phyloP scores from a whole-genome alignment of 345 rosid species.

The Eucalyptus rudis region DNA sequence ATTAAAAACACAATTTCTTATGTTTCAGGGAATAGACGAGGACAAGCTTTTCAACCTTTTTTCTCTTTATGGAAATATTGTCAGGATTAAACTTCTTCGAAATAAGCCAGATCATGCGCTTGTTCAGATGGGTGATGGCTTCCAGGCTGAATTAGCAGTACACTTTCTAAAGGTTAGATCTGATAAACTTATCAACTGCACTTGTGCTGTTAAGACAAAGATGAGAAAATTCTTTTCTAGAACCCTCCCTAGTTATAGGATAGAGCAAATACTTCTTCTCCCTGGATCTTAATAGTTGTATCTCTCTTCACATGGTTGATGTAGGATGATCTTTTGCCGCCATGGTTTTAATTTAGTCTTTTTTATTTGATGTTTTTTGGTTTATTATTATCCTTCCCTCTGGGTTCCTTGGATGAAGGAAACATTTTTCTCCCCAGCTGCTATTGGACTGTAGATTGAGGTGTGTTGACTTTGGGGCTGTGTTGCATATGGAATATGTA shows the following conservation, averaged over 20 bases:
- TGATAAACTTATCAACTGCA: background rate
- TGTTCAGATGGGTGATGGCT: constrained; percentile 98
- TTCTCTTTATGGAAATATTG: constrained; percentile 93
- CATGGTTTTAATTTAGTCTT: background rate
- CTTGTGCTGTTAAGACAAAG: background rate
- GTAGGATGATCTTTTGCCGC: background rate
- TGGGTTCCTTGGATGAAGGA: background rate
- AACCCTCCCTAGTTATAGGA: background rate
- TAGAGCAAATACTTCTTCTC: background rate
- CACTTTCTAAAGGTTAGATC: constrained; percentile 81
- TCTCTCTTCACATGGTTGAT: background rate
- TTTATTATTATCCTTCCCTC: background rate
- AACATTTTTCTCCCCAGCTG: background rate
- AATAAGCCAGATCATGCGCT: constrained; percentile 99
- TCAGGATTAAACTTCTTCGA: constrained; percentile 86
- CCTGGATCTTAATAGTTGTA: background rate
- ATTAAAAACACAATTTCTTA: background rate
- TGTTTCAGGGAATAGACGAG: constrained; percentile 70
- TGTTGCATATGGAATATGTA: background rate
- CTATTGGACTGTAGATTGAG: background rate
- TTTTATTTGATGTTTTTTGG: background rate
- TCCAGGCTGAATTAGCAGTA: constrained; percentile 95
- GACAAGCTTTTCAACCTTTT: constrained; percentile 94
- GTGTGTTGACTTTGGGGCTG: background rate
- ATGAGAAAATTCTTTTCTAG: background rate